Evolutionary conservation across 305 asterid species (phyloP).

Genomic region (Rubia tinctorum): DNA sequence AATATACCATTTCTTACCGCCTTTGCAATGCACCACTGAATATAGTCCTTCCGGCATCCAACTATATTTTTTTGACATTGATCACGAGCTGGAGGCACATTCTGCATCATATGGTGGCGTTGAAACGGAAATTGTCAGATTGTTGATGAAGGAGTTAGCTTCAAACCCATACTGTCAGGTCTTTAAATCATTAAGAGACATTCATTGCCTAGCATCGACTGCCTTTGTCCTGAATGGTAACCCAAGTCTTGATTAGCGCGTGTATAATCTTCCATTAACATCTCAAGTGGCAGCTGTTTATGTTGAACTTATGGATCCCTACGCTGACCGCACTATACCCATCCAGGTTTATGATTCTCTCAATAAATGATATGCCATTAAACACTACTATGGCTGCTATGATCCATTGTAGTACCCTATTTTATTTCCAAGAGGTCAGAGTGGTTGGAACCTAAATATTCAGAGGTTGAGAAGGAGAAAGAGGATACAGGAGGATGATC

Average conservation of each 20-base stretch:
- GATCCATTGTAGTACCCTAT: conserved; percentile 19
- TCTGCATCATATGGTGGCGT: background rate
- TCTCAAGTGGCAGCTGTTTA: conserved; percentile 5
- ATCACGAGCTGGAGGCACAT: background rate
- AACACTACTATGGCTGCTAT: conserved; percentile 12
- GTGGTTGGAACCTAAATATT: conserved; percentile 4
- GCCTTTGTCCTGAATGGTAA: background rate
- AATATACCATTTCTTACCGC: no score
- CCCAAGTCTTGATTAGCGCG: background rate
- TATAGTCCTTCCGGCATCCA: background rate
- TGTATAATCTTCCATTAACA: background rate
- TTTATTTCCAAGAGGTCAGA: conserved; percentile 1
- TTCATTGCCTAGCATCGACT: background rate
- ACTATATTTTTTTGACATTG: background rate
- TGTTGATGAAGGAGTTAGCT: background rate
- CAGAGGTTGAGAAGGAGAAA: no score
- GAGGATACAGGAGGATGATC: background rate
- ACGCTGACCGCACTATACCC: background rate
- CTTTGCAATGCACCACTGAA: no score
- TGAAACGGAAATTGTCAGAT: background rate
- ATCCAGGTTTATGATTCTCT: background rate
- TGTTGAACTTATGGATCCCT: background rate
- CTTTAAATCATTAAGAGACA: background rate
- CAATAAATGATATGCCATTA: background rate
- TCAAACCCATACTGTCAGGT: background rate